These are phyloP conservation scores for Cyberlindnera subsufficiens DNA, from an alignment of 805 yeast genomes.

Conservation along the genomic window DNA sequence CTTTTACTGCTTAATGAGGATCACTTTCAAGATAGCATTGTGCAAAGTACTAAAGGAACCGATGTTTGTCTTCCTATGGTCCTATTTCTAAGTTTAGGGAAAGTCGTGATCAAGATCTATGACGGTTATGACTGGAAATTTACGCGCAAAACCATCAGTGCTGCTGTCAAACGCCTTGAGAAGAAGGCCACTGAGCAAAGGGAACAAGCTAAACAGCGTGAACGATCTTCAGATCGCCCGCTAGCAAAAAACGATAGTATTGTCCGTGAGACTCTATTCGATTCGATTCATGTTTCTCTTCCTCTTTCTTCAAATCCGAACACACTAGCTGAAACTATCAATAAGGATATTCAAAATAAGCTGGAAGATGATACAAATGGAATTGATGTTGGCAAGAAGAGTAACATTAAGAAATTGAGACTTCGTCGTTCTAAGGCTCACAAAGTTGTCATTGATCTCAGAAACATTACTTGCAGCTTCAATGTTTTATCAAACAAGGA, in stretches of 20 bases:
- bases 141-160: slow-evolving; percentile 60
- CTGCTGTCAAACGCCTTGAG: slow-evolving; percentile 62
- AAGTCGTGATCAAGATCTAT: slow-evolving; percentile 44
- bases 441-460: slow-evolving; percentile 52
- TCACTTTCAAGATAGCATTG: slow-evolving; percentile 15
- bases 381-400: slow-evolving; percentile 22
- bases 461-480: slow-evolving; percentile 45
- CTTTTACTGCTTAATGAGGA: slow-evolving; percentile 19
- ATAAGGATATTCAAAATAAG: slow-evolving; percentile 36
- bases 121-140: slow-evolving; percentile 94
- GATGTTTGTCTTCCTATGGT: slow-evolving; percentile 12
- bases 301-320: slow-evolving; percentile 40
- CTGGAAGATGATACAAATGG: slow-evolving; percentile 5
- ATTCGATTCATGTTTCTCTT: slow-evolving; percentile 71
- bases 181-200: slow-evolving; percentile 31
- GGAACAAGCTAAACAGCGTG: slow-evolving; percentile 4
- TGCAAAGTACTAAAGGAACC: background rate
- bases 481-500: slow-evolving; percentile 41
- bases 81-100: slow-evolving; percentile 27
- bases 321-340: slow-evolving; percentile 46
- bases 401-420: slow-evolving; percentile 37
- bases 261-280: slow-evolving; percentile 62
- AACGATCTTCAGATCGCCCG: background rate
- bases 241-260: slow-evolving; percentile 19
- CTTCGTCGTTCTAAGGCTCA: slow-evolving; percentile 60